A percentile compares a stretch with the other conserved stretches of the same genome.
These are phyloP conservation scores for Lachancea fermentati DNA, from an alignment of 805 yeast genomes.

Conservation along the genomic window DNA sequence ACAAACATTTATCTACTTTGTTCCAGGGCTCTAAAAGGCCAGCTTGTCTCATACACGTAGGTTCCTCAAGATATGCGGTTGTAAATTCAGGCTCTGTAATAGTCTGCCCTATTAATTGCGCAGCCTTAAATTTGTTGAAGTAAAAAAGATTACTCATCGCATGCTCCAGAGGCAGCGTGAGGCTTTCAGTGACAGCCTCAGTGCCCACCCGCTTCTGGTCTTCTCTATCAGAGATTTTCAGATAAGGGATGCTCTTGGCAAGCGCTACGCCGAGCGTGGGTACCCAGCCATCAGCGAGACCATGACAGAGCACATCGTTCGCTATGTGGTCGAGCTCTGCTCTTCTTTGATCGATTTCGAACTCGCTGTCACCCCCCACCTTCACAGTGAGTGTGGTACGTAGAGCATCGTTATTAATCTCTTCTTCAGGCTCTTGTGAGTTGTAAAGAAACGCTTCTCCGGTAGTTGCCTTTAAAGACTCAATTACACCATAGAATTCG, in stretches of 20 bases:
- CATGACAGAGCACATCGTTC: conserved; percentile 24
- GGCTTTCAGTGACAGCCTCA: conserved; percentile 10
- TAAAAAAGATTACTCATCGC: conserved; percentile 18
- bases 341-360: conserved; percentile 29
- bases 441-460: conserved; percentile 30
- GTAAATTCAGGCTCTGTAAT: conserved; percentile 9
- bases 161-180: conserved; percentile 18
- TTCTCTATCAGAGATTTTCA: not conserved
- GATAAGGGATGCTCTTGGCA: conserved; percentile 17
- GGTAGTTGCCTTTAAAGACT: conserved; percentile 29
- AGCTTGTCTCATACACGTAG: not conserved
- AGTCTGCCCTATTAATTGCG: conserved; percentile 15
- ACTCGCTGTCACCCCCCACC: conserved; percentile 28
- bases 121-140: conserved; percentile 11
- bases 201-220: conserved; percentile 1
- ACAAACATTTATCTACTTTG: conserved; percentile 17
- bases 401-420: conserved; percentile 11
- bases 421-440: conserved; percentile 11
- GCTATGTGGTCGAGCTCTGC: conserved; percentile 23
- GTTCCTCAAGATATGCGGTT: conserved; percentile 10
- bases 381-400: conserved; percentile 26
- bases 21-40: conserved; percentile 28
- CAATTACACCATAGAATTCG: conserved; percentile 26
- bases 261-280: conserved; percentile 23
- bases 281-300: conserved; percentile 24